Evolutionary conservation across 169 alveolate species (phyloP).

Genomic region (Plasmodium vivax): DNA sequence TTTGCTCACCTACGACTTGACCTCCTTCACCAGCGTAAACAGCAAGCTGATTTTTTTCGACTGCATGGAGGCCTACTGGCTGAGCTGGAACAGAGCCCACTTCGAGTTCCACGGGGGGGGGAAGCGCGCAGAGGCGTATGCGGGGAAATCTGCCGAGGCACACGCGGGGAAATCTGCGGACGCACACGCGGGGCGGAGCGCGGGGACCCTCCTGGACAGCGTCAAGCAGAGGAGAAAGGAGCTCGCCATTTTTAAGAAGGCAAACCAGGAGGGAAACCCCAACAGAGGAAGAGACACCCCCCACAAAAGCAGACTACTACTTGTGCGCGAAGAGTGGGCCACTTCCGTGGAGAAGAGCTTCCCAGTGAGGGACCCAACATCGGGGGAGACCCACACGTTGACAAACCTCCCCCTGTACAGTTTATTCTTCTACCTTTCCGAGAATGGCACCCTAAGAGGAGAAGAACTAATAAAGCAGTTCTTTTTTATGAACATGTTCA

Average conservation of each 20-base stretch:
- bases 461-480: conserved; percentile 18
- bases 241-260: background rate
- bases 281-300: background rate
- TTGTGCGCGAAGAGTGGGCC: background rate
- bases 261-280: background rate
- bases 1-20: conserved; percentile 33
- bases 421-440: conserved; percentile 39
- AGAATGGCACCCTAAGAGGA: conserved; percentile 6
- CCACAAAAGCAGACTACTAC: background rate
- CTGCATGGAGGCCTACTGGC: conserved; percentile 31
- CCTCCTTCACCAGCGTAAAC: conserved; percentile 47
- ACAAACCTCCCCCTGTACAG: conserved; percentile 45
- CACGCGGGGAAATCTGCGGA: background rate
- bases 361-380: background rate
- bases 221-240: background rate
- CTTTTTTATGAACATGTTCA: conserved; percentile 35
- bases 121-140: background rate
- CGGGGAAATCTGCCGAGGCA: background rate
- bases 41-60: conserved; percentile 51
- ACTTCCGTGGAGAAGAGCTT: background rate
- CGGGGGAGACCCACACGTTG: background rate
- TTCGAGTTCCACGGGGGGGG: conserved; percentile 2
- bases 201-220: background rate
- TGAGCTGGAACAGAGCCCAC: conserved; percentile 40
- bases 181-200: background rate